Evolutionary conservation across 2,329 filamentous ascomycete genomes (phyloP).

Genomic region (Penicillium sp.): DNA sequence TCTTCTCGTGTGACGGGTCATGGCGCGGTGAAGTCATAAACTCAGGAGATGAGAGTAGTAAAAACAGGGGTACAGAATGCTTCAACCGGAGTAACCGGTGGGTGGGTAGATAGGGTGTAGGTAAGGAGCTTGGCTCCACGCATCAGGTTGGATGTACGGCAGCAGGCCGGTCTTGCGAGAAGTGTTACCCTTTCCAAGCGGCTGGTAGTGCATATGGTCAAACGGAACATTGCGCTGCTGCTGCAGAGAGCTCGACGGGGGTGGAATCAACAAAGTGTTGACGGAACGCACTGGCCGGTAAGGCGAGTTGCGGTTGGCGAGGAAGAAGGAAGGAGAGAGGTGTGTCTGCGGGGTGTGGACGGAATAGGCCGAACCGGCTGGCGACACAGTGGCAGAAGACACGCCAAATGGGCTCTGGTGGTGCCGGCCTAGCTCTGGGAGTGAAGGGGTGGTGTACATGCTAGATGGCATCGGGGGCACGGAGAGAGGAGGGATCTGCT

Average conservation of each 20-base stretch:
- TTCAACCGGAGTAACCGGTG: conserved; percentile 30
- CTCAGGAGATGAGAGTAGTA: conserved; percentile 5
- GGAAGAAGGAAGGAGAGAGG: conserved; percentile 81
- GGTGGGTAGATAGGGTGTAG: conserved; percentile 34
- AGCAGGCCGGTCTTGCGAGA: conserved; percentile 67
- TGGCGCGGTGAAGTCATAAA: conserved; percentile 31
- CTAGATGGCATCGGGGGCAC: conserved; percentile 31
- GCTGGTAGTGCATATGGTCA: conserved; percentile 79
- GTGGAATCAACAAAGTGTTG: conserved; percentile 86
- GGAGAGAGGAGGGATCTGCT: conserved; percentile 39
- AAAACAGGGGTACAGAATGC: background rate
- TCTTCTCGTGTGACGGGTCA: conserved; percentile 29
- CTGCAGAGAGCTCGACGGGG: conserved; percentile 75
- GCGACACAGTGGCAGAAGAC: conserved; percentile 62
- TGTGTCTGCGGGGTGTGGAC: conserved; percentile 63
- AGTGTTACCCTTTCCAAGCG: conserved; percentile 67
- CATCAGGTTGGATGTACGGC: conserved; percentile 53
- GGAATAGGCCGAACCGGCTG: conserved; percentile 65
- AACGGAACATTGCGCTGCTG: conserved; percentile 66
- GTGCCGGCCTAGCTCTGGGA: conserved; percentile 45
- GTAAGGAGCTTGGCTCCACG: conserved; percentile 40
- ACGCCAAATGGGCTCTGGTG: conserved; percentile 52
- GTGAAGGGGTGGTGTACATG: conserved; percentile 32
- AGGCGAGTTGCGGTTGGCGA: conserved; percentile 85
- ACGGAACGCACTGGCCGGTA: conserved; percentile 89